Evolutionary conservation across 2,329 filamentous ascomycete genomes (phyloP).

Genomic region (Ophiobolus disseminans): DNA sequence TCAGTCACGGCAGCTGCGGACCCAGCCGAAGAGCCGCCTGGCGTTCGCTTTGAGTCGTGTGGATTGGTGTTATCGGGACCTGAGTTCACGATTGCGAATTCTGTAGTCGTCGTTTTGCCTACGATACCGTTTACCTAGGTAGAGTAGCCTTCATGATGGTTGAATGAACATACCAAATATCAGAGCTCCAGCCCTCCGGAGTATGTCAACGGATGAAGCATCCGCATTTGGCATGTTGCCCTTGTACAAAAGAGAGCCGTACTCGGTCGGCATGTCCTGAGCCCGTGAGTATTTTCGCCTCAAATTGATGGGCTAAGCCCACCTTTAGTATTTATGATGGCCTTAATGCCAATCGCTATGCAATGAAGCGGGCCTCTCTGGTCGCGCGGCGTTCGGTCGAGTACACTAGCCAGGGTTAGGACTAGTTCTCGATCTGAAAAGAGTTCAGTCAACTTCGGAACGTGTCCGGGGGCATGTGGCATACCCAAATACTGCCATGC

Average conservation of each 20-base stretch:
- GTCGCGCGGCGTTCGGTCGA: constrained; percentile 56
- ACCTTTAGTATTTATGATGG: constrained; percentile 62
- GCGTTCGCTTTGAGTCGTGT: constrained; percentile 57
- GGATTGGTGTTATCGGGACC: constrained; percentile 64
- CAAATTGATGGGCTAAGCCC: constrained; percentile 17
- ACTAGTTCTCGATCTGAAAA: neutral
- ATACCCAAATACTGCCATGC: neutral
- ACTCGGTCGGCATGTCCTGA: neutral
- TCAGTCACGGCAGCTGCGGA: constrained; percentile 70
- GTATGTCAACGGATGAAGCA: neutral
- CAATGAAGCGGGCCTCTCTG: constrained; percentile 62
- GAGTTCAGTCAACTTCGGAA: neutral
- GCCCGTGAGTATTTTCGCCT: neutral
- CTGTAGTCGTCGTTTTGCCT: constrained; percentile 58
- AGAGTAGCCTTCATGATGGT: neutral
- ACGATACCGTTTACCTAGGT: neutral
- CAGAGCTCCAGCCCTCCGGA: neutral
- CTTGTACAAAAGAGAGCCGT: neutral
- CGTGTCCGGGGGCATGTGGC: neutral
- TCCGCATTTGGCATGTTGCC: neutral
- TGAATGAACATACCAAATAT: neutral
- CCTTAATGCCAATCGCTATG: constrained; percentile 62
- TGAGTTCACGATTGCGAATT: constrained; percentile 62
- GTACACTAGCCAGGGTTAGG: constrained; percentile 48
- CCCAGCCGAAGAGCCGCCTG: constrained; percentile 69